Base-by-base conservation (phyloP, 352 stramenopile genomes). In the Elongisporangium undulatum region DNA sequence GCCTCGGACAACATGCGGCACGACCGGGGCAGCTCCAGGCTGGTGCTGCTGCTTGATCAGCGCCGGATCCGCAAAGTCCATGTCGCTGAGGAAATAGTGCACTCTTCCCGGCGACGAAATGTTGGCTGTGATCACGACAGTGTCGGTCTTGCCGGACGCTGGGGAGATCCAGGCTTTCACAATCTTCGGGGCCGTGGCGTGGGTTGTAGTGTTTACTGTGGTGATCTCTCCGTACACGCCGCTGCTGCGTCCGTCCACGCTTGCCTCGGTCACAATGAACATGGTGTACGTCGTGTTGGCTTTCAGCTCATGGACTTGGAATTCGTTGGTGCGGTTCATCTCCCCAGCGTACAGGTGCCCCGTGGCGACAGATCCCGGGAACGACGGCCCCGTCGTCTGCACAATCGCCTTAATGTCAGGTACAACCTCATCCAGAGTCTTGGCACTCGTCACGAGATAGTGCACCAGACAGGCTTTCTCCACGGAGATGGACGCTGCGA, bases 21-120 rank as follows among this genome's bases (percentile, higher is more conserved):
- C 49, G 8, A 19, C 10, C 3, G 56, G 21, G 7, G 19, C 45
- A 66, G 51, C 0, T 51, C 52, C 9, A 21, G 13, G 13, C 19
- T 29, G 26, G 57, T 45, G 19, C 48, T 51, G n/a, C 56, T 39
- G 3, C 39, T 55, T 75, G 24, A 94, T 89, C 7, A 87, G 58
- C 0, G 62, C 57, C n/a, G 82, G 85, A 38, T 93, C 85, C 0
- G 82, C 75, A 59, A 92, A 91, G 51, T 93, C 85, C 2, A 85
- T 69, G 26, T 94, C 80, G 10, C 71, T 90, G 20, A 92, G 50
- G 20, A 87, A 84, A 59, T 91, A 93, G 58, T 92, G 82, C 9
- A 94, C 56, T 17, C 82, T 66, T 0, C 83, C 85, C 5, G 85
- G 81, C 1, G 76, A 58, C 17, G 85, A 87, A 13, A 92, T 48